phyloP scores from a whole-genome alignment of 345 rosid genomes.

The Microcos paniculata region DNA sequence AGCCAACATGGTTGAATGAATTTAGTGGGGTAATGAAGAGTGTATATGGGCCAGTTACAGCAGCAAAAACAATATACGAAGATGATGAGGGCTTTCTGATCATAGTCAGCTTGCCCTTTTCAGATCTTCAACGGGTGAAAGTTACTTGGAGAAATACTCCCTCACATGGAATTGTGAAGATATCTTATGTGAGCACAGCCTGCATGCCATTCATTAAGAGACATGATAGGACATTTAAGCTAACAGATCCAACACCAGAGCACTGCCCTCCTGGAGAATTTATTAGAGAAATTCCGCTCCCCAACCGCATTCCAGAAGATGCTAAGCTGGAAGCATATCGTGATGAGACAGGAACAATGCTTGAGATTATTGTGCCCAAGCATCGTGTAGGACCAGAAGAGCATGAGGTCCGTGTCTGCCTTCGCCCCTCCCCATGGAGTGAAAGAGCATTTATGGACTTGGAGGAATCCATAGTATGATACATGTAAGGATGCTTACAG shows the following conservation, averaged over 20 bases:
- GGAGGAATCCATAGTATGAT: background rate
- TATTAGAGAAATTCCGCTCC: conserved; percentile 79
- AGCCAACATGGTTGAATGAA: conserved; percentile 75
- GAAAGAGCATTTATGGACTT: conserved; percentile 23
- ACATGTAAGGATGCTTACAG: conserved; percentile 15
- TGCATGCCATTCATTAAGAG: conserved; percentile 76
- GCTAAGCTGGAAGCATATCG: conserved; percentile 94
- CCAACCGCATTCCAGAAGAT: conserved; percentile 90
- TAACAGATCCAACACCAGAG: conserved; percentile 88
- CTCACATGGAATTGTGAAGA: conserved; percentile 77
- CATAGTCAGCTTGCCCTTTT: conserved; percentile 85
- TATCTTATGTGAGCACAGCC: conserved; percentile 82
- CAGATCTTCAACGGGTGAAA: conserved; percentile 87
- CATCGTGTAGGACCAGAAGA: conserved; percentile 88
- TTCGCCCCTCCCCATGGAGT: conserved; percentile 72
- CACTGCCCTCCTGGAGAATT: conserved; percentile 99
- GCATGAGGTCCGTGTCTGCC: conserved; percentile 92
- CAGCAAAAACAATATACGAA: conserved; percentile 90
- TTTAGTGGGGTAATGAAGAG: conserved; percentile 84
- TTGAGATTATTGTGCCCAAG: conserved; percentile 94
- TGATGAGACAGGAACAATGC: conserved; percentile 85
- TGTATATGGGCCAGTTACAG: conserved; percentile 86
- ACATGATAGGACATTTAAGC: conserved; percentile 88
- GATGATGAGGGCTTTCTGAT: conserved; percentile 81
- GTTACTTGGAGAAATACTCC: conserved; percentile 95